Evolutionary conservation across 805 yeast species (phyloP), one percentile per base, ranked within the genome.

Genomic region (Lachancea fermentati): DNA sequence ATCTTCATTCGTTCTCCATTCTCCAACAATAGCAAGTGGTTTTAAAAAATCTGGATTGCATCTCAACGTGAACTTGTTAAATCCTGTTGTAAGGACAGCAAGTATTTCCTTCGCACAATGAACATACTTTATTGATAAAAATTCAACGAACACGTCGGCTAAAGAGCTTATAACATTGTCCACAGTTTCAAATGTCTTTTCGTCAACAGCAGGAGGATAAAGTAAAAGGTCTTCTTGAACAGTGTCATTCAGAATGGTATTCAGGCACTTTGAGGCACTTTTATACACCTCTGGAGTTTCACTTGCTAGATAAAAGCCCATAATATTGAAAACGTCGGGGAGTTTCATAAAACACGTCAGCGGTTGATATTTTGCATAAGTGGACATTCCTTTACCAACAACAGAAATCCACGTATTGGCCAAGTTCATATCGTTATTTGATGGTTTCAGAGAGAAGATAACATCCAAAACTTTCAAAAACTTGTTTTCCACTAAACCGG

Each of bases 401-500:
- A 89, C 95, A 1, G 97, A 96, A 31, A 88, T 73, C 98, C 98
- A 93, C 9, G 96, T 76, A 11, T 95, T 96, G 2, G 91, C 87
- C 49, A 93, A 72, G 59, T 87, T 89, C 22, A 81, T 71, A 57
- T 93, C 97, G 51, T 81, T 83, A 16, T 75, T 59, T 1, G 95
- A 72, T 4, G 98, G 98, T 50, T 79, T 81, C 55, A 89, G 70
- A 45, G 83, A 84, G 51, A 85, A 75, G 32, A 93, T 77, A 33
- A 85, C 75, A 50, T 82, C 77, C 44, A 87, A 66, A 8, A 87
- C 79, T 40, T 68, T 73, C 9, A 72, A 58, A 49, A 83, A 81
- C 50, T 78, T 81, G 30, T 79, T 83, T 22, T 75, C 71, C 45
- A 84, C 83, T 26, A 76, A 68, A 11, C 71, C 74, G 48, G 70